phyloP scores from a whole-genome alignment of 2,329 filamentous ascomycete species.

The Trichoderma koningiopsis region DNA sequence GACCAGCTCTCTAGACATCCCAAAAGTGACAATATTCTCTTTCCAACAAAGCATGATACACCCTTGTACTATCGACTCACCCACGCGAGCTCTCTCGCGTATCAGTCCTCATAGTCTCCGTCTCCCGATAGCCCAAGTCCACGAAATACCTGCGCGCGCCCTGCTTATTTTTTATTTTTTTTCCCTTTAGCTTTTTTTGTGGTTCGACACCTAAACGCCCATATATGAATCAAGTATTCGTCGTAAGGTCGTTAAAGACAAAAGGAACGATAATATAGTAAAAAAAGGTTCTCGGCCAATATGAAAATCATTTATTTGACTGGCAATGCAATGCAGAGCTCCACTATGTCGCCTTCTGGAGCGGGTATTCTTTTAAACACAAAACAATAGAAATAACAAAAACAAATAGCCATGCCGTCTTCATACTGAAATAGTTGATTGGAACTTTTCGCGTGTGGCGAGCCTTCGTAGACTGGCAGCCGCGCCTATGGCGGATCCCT shows the following conservation, averaged over 20 bases:
- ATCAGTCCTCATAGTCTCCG: neutral
- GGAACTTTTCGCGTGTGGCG: neutral
- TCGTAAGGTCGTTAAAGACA: slow-evolving; percentile 19
- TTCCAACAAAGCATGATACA: neutral
- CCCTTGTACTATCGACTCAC: neutral
- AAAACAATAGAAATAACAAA: neutral
- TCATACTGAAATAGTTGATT: neutral
- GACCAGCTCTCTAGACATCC: neutral
- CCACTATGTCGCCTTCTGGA: slow-evolving; percentile 22
- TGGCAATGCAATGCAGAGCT: slow-evolving; percentile 21
- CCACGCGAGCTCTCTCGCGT: neutral
- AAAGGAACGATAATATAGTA: neutral
- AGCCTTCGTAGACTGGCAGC: neutral
- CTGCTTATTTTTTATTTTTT: neutral
- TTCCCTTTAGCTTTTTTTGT: too few relatives aligned
- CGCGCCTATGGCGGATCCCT: neutral
- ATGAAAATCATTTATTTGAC: slow-evolving; percentile 20
- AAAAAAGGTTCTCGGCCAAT: slow-evolving; percentile 11
- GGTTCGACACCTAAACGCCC: slow-evolving; percentile 8
- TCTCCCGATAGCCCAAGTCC: neutral
- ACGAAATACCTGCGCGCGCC: neutral
- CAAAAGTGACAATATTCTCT: neutral
- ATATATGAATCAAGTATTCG: slow-evolving; percentile 5
- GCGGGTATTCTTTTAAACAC: slow-evolving; percentile 21
- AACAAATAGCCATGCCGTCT: slow-evolving; percentile 13